These are phyloP conservation scores for Colletotrichum theobromicola DNA, from an alignment of 2,329 filamentous ascomycete genomes.

Conservation along the genomic window DNA sequence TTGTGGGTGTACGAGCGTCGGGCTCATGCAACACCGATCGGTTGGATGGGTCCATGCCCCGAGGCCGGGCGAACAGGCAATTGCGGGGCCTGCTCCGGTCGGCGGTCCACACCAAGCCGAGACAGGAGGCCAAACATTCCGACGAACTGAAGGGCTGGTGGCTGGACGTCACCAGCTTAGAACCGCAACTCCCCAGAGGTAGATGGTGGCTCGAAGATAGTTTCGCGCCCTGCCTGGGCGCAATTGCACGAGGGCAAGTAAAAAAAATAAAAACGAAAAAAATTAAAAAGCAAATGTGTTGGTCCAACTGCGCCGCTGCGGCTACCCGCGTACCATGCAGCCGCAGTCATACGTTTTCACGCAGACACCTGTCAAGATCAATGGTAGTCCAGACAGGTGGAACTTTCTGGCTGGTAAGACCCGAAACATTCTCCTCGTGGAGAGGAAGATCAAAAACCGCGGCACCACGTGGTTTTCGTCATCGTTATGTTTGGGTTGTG, in stretches of 20 bases:
- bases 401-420: not conserved
- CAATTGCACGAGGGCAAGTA: not conserved
- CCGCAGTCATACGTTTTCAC: not conserved
- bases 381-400: not conserved
- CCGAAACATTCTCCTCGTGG: not conserved
- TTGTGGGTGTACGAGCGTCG: not conserved
- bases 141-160: not conserved
- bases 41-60: not conserved
- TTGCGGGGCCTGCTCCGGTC: not conserved
- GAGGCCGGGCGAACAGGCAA: not conserved
- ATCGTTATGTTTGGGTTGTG: not conserved
- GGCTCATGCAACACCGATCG: not conserved
- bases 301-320: not conserved
- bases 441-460: too few relatives aligned
- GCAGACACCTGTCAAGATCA: not conserved
- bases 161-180: not conserved
- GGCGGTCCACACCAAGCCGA: not conserved
- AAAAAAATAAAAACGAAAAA: too few relatives aligned
- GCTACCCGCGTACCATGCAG: not conserved
- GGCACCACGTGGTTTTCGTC: not conserved
- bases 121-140: not conserved
- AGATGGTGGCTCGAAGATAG: not conserved
- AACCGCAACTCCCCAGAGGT: not conserved
- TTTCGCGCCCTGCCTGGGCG: not conserved
- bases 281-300: not conserved